These are phyloP conservation scores for Cicer cuneatum DNA, from an alignment of 306 rosid genomes.

Conservation along the genomic window DNA sequence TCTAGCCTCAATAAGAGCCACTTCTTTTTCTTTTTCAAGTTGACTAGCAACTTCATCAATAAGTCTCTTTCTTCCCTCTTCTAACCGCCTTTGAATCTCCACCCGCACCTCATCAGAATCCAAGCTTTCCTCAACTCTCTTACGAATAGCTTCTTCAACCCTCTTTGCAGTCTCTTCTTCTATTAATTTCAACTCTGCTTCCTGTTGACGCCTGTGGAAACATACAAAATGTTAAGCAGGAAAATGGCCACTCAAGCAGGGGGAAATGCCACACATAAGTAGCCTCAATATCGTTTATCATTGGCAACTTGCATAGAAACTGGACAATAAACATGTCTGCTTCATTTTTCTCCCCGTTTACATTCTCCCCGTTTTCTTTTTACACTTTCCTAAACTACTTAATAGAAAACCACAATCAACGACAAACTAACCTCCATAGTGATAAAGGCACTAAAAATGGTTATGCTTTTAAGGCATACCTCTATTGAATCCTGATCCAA, in stretches of 20 bases:
- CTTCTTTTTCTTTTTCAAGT: constrained; percentile 78
- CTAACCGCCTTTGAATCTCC: constrained; percentile 70
- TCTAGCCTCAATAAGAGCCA: constrained; percentile 75
- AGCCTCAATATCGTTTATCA: constrained; percentile 44
- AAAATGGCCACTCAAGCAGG: constrained; percentile 48
- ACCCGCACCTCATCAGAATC: constrained; percentile 62
- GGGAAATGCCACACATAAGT: constrained; percentile 40
- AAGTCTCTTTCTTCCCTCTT: constrained; percentile 75
- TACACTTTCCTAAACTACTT: constrained; percentile 48
- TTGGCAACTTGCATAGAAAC: constrained; percentile 41
- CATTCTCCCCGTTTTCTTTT: constrained; percentile 32
- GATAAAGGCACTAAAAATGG: constrained; percentile 73
- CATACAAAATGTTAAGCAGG: constrained; percentile 52
- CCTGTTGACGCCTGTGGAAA: constrained; percentile 71
- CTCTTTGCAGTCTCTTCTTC: constrained; percentile 87
- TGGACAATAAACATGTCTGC: constrained; percentile 45
- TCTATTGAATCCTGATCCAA: constrained; percentile 98
- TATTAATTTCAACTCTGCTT: constrained; percentile 68
- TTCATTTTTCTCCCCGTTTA: constrained; percentile 33
- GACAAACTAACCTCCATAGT: constrained; percentile 88
- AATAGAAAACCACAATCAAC: constrained; percentile 57
- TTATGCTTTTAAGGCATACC: constrained; percentile 99
- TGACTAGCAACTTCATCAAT: constrained; percentile 68
- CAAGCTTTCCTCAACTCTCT: constrained; percentile 73
- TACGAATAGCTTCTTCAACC: constrained; percentile 73